Base-by-base conservation (phyloP, 2,329 filamentous ascomycete species). In the Aspergillus terreus region DNA sequence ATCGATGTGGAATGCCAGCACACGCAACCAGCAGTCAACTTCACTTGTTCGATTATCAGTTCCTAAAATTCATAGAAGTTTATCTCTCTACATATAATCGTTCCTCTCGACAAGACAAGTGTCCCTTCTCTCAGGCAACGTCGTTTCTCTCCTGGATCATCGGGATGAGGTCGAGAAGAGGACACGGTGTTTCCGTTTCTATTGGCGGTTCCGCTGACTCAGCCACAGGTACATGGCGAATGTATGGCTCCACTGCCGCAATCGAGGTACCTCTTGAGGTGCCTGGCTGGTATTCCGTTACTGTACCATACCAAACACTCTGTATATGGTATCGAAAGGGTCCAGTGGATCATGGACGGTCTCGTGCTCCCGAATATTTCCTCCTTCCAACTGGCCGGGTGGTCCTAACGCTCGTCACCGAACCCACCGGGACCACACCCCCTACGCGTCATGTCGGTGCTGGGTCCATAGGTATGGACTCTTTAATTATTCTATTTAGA, bases 181-280 rank as follows among this genome's bases (percentile, higher is more conserved):
- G 63, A 65, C 61, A 66, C 63, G 55, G 59, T 66, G 63, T 66
- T 65, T 60, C 57, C 6, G 6, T 11, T 11, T 11, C 7, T 6
- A 30, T 30, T 30, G 27, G 55, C 57, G 56, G 52, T 49, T 44
- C 48, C 45, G 15, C 27, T 47, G 25, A 33, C 38, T 36, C 44
- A 40, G 15, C 21, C 41, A 30, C 47, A 46, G 44, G 27, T 14
- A 25, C 27, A 36, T 36, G 32, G 32, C 32, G 9, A 36, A 9
- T 15, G 19, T 30, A 30, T 23, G 19, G 17, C 17, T 17, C 27
- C 32, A 12, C 27, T n/a, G 17, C 11, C 17, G 14, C 15, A 17
- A 30, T 12, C 9, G 51, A 50, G 49, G 42, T 35, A 44, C 46
- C 35, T 21, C 30, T 30, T 33, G 27, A 9, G 40, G 11, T 30